Evolutionary conservation across 176 grass and related monocot species (phyloP).

Genomic region (Phoenix roebelenii): DNA sequence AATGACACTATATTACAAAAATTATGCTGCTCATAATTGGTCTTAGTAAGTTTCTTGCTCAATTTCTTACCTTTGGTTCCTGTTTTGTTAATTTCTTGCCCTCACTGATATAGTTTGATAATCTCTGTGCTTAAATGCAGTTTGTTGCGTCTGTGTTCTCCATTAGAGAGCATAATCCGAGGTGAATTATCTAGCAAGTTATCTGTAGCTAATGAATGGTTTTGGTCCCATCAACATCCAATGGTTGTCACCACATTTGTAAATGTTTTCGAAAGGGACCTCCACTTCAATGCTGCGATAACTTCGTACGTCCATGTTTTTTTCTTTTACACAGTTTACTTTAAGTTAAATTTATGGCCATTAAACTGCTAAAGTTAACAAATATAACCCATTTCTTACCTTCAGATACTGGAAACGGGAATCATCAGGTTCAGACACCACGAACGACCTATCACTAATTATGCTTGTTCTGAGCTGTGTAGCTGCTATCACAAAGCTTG

Average conservation of each 20-base stretch:
- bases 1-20: too few species aligned
- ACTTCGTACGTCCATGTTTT: conserved; percentile 43
- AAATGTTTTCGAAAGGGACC: conserved; percentile 76
- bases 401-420: conserved; percentile 57
- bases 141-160: conserved; percentile 54
- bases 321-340: neutral
- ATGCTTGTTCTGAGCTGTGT: conserved; percentile 84
- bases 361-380: neutral
- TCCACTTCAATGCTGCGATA: conserved; percentile 60
- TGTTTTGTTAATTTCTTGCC: neutral
- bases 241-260: conserved; percentile 79
- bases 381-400: conserved; percentile 15
- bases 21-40: too few species aligned
- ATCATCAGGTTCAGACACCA: conserved; percentile 28
- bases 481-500: conserved; percentile 91
- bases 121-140: conserved; percentile 34
- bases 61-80: neutral
- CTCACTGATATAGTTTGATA: neutral
- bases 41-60: too few species aligned
- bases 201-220: conserved; percentile 67
- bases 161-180: conserved; percentile 62
- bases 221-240: conserved; percentile 68
- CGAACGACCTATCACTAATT: conserved; percentile 79
- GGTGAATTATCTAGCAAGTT: conserved; percentile 61
- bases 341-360: neutral